Conservation (phyloP, 129 eudicot species). For the Flaveria sonorensis region DNA sequence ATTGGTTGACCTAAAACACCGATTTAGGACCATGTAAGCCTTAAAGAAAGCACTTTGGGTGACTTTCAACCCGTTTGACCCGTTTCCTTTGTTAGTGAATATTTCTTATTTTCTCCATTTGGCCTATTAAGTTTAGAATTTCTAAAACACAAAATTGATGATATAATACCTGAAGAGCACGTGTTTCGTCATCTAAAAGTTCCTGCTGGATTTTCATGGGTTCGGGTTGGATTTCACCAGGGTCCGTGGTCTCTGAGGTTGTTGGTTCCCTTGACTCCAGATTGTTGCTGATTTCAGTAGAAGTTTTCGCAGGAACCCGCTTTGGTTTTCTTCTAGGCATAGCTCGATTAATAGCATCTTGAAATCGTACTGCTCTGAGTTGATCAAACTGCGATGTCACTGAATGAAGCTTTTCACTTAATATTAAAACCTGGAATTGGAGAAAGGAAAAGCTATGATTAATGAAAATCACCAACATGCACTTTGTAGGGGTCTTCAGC, state of each 20-base stretch:
- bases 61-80: background rate
- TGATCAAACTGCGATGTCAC: constrained; percentile 93
- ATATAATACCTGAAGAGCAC: constrained; percentile 82
- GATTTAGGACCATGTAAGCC: background rate
- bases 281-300: constrained; percentile 34
- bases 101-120: background rate
- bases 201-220: constrained; percentile 80
- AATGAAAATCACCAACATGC: background rate
- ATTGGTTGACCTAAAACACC: background rate
- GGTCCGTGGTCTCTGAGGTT: constrained; percentile 52
- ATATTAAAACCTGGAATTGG: constrained; percentile 66
- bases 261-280: constrained; percentile 32
- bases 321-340: constrained; percentile 79
- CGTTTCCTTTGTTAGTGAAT: background rate
- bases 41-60: background rate
- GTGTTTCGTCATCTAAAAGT: constrained; percentile 88
- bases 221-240: constrained; percentile 55
- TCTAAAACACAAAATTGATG: background rate
- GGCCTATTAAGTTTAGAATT: background rate
- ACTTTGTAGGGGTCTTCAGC: background rate
- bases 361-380: constrained; percentile 88
- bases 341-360: constrained; percentile 77
- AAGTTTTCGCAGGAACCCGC: constrained; percentile 26
- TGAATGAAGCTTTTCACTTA: constrained; percentile 90
- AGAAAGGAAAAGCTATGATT: background rate